Evolutionary conservation across 2,329 filamentous ascomycete species (phyloP).

Genomic region (Calonectria pseudoreteaudii): DNA sequence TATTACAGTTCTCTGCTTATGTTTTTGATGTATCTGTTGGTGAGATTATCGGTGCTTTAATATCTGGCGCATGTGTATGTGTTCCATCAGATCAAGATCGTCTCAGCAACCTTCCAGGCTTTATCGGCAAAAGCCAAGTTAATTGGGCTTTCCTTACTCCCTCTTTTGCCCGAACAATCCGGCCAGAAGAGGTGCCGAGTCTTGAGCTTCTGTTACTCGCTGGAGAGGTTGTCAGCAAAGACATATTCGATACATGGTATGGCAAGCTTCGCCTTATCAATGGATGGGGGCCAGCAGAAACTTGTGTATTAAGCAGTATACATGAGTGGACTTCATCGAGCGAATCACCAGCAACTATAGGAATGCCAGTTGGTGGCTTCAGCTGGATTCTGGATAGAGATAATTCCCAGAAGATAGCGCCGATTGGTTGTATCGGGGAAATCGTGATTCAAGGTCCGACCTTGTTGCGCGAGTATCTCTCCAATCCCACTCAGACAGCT

Average conservation of each 20-base stretch:
- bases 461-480: not conserved
- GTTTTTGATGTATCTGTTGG: not conserved
- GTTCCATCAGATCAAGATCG: not conserved
- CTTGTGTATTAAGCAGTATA: not conserved
- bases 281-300: conserved; percentile 37
- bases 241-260: conserved; percentile 31
- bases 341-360: not conserved
- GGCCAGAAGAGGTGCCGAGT: not conserved
- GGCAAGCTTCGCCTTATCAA: conserved; percentile 25
- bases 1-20: not conserved
- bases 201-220: conserved; percentile 22
- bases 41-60: not conserved
- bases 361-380: not conserved
- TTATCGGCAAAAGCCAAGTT: not conserved
- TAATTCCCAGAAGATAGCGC: not conserved
- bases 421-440: conserved; percentile 33
- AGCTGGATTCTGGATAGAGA: not conserved
- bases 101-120: not conserved
- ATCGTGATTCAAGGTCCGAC: conserved; percentile 25
- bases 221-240: conserved; percentile 25
- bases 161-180: not conserved
- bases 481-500: not conserved
- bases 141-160: conserved; percentile 1
- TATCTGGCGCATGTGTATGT: not conserved
- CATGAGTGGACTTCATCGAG: not conserved